A percentile compares a stretch with the other conserved stretches of the same genome.
These are phyloP conservation scores for Cryphonectria naterciae DNA, from an alignment of 2,329 filamentous ascomycete genomes.

Conservation along the genomic window DNA sequence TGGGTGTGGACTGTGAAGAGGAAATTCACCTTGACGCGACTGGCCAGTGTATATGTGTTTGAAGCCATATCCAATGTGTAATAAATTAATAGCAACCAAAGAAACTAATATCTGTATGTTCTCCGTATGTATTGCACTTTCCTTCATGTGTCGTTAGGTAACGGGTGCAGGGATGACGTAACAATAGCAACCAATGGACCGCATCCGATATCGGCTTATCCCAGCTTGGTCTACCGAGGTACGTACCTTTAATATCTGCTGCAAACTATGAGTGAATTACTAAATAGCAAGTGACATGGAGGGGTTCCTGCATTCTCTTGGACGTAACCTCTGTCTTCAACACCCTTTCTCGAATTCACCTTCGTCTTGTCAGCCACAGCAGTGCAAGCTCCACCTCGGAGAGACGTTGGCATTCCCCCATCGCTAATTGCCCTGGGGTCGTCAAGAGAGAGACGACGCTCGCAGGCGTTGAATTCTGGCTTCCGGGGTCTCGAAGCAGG, in stretches of 20 bases:
- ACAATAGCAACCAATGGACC: not conserved
- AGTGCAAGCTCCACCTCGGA: too few relatives aligned
- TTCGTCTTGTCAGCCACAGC: not conserved
- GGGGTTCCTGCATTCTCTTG: too few relatives aligned
- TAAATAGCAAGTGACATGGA: not conserved
- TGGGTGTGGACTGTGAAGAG: constrained; percentile 15
- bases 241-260: not conserved
- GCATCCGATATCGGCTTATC: constrained; percentile 25
- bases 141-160: constrained; percentile 6
- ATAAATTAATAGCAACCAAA: not conserved
- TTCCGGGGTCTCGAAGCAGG: not conserved
- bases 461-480: not conserved
- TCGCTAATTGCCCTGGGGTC: not conserved
- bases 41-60: constrained; percentile 25
- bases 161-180: constrained; percentile 24
- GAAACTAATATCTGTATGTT: not conserved
- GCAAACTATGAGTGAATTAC: not conserved
- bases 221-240: not conserved
- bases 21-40: constrained; percentile 25
- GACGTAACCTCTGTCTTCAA: not conserved
- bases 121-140: not conserved
- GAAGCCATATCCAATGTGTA: constrained; percentile 16
- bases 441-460: not conserved
- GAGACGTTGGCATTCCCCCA: not conserved
- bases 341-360: not conserved